A percentile compares a stretch with the other conserved stretches of the same genome.
Conservation (phyloP, 352 stramenopile species). For the Elongisporangium prolatum region DNA sequence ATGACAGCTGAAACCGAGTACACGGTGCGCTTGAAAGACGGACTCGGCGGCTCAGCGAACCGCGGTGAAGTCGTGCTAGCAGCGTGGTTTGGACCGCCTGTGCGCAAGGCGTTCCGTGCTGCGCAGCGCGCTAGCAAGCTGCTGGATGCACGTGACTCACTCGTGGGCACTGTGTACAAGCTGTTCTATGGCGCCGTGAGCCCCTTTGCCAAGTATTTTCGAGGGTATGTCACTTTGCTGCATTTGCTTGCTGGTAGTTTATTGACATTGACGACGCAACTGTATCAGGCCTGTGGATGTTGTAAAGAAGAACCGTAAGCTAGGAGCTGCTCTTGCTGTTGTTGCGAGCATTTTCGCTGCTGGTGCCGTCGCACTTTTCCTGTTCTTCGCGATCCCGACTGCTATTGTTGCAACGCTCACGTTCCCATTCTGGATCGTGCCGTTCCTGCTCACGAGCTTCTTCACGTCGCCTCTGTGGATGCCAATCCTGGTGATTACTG, state of each 20-base stretch:
- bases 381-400: constrained; percentile 67
- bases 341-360: constrained; percentile 48
- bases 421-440: constrained; percentile 83
- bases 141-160: constrained; percentile 64
- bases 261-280: neutral
- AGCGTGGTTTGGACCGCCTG: constrained; percentile 76
- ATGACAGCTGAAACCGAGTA: constrained; percentile 23
- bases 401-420: constrained; percentile 68
- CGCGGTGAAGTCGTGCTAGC: constrained; percentile 56
- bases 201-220: constrained; percentile 38
- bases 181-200: constrained; percentile 24
- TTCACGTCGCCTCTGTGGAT: constrained; percentile 82
- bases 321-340: constrained; percentile 54
- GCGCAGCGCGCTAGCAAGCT: constrained; percentile 63
- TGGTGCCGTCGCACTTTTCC: constrained; percentile 47
- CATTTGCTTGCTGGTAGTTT: neutral
- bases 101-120: constrained; percentile 75
- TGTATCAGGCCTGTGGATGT: constrained; percentile 43
- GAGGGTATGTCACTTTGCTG: constrained; percentile 18
- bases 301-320: constrained; percentile 70
- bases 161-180: constrained; percentile 48
- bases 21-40: constrained; percentile 49
- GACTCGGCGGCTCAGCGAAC: constrained; percentile 21
- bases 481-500: constrained; percentile 55
- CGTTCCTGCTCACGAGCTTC: constrained; percentile 66